phyloP scores from a whole-genome alignment of 257 asterid genomes.

The Lantana camara region DNA sequence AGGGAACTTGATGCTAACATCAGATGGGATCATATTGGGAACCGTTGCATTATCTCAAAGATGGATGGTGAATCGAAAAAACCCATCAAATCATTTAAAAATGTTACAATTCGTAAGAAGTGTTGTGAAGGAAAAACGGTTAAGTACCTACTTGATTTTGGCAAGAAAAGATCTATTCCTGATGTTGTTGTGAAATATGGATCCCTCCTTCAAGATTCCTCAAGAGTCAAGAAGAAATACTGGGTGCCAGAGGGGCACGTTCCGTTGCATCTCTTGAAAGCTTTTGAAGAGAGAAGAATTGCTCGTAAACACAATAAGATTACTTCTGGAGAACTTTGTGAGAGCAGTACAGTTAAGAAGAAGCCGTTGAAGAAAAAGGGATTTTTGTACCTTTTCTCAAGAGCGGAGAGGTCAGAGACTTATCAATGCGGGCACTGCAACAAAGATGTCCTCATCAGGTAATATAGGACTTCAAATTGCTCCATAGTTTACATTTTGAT shows the following conservation, averaged over 20 bases:
- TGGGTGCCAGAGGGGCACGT: conserved; percentile 89
- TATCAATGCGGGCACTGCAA: conserved; percentile 78
- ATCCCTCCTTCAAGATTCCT: conserved; percentile 58
- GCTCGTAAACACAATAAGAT: conserved; percentile 70
- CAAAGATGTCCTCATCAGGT: conserved; percentile 77
- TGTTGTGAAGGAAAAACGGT: conserved; percentile 57
- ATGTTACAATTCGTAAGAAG: conserved; percentile 75
- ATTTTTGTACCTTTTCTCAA: conserved; percentile 73
- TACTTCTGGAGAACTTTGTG: conserved; percentile 45
- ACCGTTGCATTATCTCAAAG: conserved; percentile 44
- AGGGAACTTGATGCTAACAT: conserved; percentile 89
- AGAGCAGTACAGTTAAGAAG: conserved; percentile 33
- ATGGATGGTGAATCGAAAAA: conserved; percentile 49
- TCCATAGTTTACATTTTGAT: conserved; percentile 5
- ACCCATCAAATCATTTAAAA: conserved; percentile 71
- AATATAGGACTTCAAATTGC: conserved; percentile 24
- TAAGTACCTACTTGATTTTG: conserved; percentile 92
- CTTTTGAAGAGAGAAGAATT: conserved; percentile 78
- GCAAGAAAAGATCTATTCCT: conserved; percentile 89
- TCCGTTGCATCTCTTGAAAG: conserved; percentile 85
- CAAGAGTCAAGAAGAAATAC: conserved; percentile 68
- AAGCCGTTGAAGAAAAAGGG: conserved; percentile 60
- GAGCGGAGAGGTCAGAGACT: conserved; percentile 62
- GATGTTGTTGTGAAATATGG: conserved; percentile 78
- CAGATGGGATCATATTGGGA: conserved; percentile 81